Conservation (phyloP, 2,329 filamentous ascomycete species). For the Nigrospora osmanthi region DNA sequence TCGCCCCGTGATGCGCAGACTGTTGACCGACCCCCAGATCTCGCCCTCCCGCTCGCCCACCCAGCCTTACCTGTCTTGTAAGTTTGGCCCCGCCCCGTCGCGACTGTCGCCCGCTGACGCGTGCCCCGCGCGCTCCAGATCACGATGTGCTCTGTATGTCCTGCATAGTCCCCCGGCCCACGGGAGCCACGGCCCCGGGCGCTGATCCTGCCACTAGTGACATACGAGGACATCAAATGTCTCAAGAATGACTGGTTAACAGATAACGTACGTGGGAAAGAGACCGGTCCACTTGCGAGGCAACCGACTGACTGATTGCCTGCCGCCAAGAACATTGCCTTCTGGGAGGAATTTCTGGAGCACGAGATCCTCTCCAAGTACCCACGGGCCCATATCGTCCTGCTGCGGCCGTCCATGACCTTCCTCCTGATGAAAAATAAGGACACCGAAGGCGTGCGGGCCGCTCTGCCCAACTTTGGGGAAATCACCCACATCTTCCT, state of each 20-base stretch:
- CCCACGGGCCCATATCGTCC: slow-evolving; percentile 76
- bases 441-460: slow-evolving; percentile 45
- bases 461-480: slow-evolving; percentile 73
- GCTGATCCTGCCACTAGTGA: slow-evolving; percentile 48
- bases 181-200: background rate
- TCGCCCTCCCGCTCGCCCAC: slow-evolving; percentile 27
- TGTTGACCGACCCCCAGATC: slow-evolving; percentile 9
- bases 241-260: slow-evolving; percentile 93
- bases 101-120: slow-evolving; percentile 1
- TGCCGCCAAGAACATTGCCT: slow-evolving; percentile 69
- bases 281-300: background rate
- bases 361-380: slow-evolving; percentile 76
- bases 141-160: slow-evolving; percentile 27
- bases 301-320: too few relatives aligned
- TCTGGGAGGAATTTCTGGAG: slow-evolving; percentile 97
- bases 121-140: slow-evolving; percentile 14
- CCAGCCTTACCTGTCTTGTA: slow-evolving; percentile 36
- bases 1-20: too few relatives aligned
- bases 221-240: slow-evolving; percentile 79
- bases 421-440: slow-evolving; percentile 78
- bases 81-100: slow-evolving; percentile 13
- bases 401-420: slow-evolving; percentile 87
- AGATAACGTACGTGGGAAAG: slow-evolving; percentile 67
- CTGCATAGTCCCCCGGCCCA: background rate
- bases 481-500: slow-evolving; percentile 88